Evolutionary conservation across 495 filamentous ascomycete species (phyloP).

Genomic region (Aspergillus wentii): DNA sequence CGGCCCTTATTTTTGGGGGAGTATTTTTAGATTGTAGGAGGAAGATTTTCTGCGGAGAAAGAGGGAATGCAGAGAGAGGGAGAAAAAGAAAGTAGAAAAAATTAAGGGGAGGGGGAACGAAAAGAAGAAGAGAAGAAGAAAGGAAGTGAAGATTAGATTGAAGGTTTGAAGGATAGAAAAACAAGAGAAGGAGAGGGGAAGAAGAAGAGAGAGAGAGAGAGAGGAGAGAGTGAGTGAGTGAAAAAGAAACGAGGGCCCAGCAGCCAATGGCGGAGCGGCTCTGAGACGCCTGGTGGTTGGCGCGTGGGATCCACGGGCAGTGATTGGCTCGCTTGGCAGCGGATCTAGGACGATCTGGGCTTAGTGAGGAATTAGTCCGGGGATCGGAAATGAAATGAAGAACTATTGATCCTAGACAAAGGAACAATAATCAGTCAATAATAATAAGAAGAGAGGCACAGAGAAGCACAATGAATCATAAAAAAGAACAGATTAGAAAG

Average conservation of each 20-base stretch:
- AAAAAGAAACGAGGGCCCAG: conserved; percentile 11
- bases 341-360: not conserved
- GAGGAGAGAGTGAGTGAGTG: conserved; percentile 24
- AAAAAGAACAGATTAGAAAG: too few species aligned
- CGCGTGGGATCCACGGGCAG: not conserved
- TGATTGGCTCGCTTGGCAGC: conserved; percentile 3
- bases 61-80: conserved; percentile 18
- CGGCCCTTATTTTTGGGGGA: too few species aligned
- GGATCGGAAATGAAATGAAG: too few species aligned
- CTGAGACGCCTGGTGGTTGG: too few species aligned
- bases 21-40: too few species aligned
- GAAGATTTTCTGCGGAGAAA: conserved; percentile 13
- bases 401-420: conserved; percentile 35
- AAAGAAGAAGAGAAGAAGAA: conserved; percentile 21
- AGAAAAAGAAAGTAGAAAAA: conserved; percentile 9
- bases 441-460: too few species aligned
- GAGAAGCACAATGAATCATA: too few species aligned
- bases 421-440: conserved; percentile 16
- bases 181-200: conserved; percentile 21
- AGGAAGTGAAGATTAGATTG: conserved; percentile 20
- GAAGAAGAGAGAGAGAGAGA: conserved; percentile 27
- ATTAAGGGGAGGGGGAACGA: conserved; percentile 11
- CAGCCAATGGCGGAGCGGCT: too few species aligned
- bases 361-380: too few species aligned
- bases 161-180: conserved; percentile 21